phyloP scores from a whole-genome alignment of 2,329 filamentous ascomycete genomes.

The Neofusicoccum laricinum region DNA sequence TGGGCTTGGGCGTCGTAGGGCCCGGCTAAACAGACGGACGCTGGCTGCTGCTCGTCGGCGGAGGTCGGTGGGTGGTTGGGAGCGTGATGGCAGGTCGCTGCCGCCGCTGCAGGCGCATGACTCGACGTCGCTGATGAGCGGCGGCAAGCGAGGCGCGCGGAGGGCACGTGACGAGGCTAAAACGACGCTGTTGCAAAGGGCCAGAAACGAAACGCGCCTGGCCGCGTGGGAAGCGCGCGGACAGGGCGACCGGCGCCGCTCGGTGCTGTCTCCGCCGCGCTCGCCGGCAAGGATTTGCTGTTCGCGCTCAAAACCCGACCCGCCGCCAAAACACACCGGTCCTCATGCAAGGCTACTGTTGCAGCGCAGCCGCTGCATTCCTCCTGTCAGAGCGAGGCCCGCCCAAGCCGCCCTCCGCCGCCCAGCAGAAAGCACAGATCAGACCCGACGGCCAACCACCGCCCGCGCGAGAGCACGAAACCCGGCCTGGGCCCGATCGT shows the following conservation, averaged over 20 bases:
- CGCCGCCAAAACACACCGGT: background rate
- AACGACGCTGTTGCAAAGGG: background rate
- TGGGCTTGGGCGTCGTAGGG: background rate
- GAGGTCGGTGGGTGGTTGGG: background rate
- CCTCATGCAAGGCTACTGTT: background rate
- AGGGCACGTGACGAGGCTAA: constrained; percentile 9
- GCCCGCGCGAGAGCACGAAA: background rate
- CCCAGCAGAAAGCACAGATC: background rate
- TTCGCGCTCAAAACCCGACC: background rate
- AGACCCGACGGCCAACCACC: background rate
- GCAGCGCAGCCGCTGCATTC: background rate
- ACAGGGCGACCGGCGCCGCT: background rate
- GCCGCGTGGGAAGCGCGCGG: background rate
- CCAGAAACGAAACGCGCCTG: background rate
- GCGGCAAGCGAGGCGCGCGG: constrained; percentile 2
- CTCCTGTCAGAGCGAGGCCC: background rate
- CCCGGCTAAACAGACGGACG: background rate
- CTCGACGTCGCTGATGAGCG: background rate
- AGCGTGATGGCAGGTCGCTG: background rate
- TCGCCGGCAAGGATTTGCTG: background rate
- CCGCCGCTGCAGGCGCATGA: background rate
- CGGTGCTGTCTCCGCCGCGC: constrained; percentile 6
- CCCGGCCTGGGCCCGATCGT: background rate
- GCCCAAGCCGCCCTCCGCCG: background rate
- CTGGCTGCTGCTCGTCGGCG: background rate